Conservation (phyloP, 2,329 filamentous ascomycete genomes). For the Meredithiella fracta region DNA sequence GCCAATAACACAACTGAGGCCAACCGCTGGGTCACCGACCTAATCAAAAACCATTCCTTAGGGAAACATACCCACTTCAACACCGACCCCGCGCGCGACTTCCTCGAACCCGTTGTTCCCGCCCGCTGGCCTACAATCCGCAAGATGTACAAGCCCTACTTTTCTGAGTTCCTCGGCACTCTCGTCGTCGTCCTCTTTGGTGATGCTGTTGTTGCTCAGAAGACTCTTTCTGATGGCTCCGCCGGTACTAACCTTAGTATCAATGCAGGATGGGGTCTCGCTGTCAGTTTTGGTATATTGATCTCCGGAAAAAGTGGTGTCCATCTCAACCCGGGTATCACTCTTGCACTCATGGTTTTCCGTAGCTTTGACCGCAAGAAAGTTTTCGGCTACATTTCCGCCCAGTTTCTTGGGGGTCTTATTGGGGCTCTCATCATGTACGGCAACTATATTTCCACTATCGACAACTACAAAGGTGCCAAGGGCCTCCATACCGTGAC, state of each 20-base stretch:
- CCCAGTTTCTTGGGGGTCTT: conserved; percentile 53
- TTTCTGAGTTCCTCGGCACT: conserved; percentile 52
- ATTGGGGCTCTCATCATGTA: conserved; percentile 43
- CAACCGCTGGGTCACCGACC: neutral
- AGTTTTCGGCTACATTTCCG: conserved; percentile 49
- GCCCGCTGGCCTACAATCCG: conserved; percentile 37
- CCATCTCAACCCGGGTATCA: conserved; percentile 56
- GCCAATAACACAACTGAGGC: conserved; percentile 6
- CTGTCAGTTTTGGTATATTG: conserved; percentile 54
- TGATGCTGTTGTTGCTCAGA: conserved; percentile 55
- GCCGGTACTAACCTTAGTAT: conserved; percentile 36
- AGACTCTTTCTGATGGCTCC: conserved; percentile 35
- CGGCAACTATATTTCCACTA: conserved; percentile 47
- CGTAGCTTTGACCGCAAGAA: conserved; percentile 53
- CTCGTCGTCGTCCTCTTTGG: conserved; percentile 55
- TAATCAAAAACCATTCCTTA: neutral
- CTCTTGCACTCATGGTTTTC: conserved; percentile 51
- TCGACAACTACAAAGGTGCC: conserved; percentile 46
- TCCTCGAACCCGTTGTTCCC: neutral
- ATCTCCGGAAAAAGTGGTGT: conserved; percentile 47
- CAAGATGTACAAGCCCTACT: conserved; percentile 35
- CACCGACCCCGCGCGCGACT: neutral
- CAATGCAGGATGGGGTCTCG: conserved; percentile 38
- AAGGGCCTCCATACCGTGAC: conserved; percentile 43
- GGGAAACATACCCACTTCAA: conserved; percentile 4